phyloP scores from a whole-genome alignment of 345 rosid species.

The Brassica nigra region DNA sequence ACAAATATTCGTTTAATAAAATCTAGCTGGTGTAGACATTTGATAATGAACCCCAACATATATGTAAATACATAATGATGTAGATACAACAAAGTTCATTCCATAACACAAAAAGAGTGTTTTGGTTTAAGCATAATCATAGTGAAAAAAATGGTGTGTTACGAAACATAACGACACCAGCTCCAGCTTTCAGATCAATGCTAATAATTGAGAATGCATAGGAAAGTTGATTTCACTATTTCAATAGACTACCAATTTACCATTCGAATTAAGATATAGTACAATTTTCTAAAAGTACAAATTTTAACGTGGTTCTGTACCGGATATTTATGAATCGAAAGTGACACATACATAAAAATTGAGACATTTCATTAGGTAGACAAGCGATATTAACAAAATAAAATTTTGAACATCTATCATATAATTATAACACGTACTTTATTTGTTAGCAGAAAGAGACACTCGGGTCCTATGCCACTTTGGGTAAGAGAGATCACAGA shows the following conservation, averaged over 20 bases:
- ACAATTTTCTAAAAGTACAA: background rate
- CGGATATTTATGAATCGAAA: background rate
- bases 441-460: conserved; percentile 10
- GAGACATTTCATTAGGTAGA: background rate
- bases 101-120: background rate
- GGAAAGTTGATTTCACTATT: background rate
- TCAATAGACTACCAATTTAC: background rate
- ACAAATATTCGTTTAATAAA: background rate
- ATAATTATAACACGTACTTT: background rate
- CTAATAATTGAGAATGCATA: background rate
- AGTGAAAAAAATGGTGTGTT: background rate
- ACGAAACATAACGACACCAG: background rate
- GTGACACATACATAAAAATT: background rate
- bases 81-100: background rate
- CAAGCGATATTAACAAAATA: background rate
- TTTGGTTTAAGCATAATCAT: background rate
- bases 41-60: background rate
- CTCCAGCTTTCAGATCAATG: background rate
- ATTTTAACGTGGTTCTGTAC: background rate
- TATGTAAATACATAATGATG: background rate
- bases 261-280: background rate
- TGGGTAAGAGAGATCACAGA: background rate
- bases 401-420: background rate
- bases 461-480: too few species aligned
- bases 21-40: background rate